Evolutionary conservation across 2,329 filamentous ascomycete genomes (phyloP).

Genomic region (Ophiostoma montium): DNA sequence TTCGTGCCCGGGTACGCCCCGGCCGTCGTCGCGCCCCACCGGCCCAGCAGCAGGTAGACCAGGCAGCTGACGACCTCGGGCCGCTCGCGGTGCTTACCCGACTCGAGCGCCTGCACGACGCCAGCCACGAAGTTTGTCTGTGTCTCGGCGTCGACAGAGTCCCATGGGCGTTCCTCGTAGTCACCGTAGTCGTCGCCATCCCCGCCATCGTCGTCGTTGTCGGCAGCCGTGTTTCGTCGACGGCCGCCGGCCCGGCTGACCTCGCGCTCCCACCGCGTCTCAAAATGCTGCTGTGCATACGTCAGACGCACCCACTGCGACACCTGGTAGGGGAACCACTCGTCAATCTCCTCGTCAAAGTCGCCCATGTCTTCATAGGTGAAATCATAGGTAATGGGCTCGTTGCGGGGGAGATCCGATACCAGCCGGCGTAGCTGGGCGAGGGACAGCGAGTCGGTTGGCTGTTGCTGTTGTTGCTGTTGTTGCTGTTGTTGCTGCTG

Average conservation of each 20-base stretch:
- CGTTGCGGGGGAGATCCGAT: slow-evolving; percentile 54
- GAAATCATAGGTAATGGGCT: slow-evolving; percentile 73
- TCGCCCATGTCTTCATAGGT: slow-evolving; percentile 58
- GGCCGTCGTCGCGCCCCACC: slow-evolving; percentile 56
- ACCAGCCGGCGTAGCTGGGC: slow-evolving; percentile 61
- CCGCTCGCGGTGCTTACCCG: slow-evolving; percentile 23
- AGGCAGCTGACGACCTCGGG: slow-evolving; percentile 41
- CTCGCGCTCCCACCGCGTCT: slow-evolving; percentile 56
- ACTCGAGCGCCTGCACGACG: slow-evolving; percentile 32
- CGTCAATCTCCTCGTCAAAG: slow-evolving; percentile 80
- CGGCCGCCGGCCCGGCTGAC: slow-evolving; percentile 17
- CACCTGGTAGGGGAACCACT: slow-evolving; percentile 92
- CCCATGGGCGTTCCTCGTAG: slow-evolving; percentile 38
- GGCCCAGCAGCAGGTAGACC: slow-evolving; percentile 50
- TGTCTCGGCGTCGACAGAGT: slow-evolving; percentile 43
- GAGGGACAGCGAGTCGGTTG: slow-evolving; percentile 58
- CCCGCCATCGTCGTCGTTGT: slow-evolving; percentile 12
- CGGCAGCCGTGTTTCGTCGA: too few species aligned
- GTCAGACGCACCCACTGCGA: slow-evolving; percentile 72
- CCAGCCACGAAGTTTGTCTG: slow-evolving; percentile 42
- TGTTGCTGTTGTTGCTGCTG: neutral
- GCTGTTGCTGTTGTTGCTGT: slow-evolving; percentile 1
- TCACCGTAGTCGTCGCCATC: slow-evolving; percentile 17
- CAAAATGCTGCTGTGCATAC: slow-evolving; percentile 61
- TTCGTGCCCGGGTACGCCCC: slow-evolving; percentile 23